Base-by-base conservation (phyloP, 2,329 filamentous ascomycete genomes). In the Diaporthe ilicicola region DNA sequence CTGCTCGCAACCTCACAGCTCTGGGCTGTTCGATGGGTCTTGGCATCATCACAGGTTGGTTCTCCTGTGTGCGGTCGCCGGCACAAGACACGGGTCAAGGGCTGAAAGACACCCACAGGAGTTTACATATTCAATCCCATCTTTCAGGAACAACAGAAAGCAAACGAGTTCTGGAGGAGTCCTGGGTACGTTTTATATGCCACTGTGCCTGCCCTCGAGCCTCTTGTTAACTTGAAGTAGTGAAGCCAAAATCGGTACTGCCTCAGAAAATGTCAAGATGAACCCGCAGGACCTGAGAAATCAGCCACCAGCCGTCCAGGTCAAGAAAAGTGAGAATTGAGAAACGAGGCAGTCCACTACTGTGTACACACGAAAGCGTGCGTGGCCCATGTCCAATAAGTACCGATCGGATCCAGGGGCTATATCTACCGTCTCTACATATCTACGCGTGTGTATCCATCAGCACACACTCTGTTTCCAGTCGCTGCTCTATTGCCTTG, bases 71-170 rank as follows among this genome's bases (percentile, higher is more conserved):
- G 10, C 6, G 32, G 22, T 39, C 15, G 37, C 15, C n/a, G 22
- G 54, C 34, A 17, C n/a, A 22, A 42, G 29, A 55, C 29, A 27
- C 5, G 12, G 12, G 22, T 3, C 24, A 24, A 15, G 39, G 32
- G 65, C 73, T 78, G 67, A 78, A 59, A 46, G 29, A 2, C 10
- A 53, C n/a, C 13, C 8, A 22, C 71, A 78, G 77, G 75, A 24
- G 74, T 73, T 46, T 78, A 78, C 54, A 73, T 74, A 24, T 77
- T 78, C 55, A 71, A 71, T 19, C 76, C 76, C n/a, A 73, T 70
- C 56, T 42, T 78, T 12, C 67, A 73, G 64, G 76, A 77, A 51
- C 65, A 73, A 39, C 55, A 59, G 27, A 55, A 67, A 27, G n/a
- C 69, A 9, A 59, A 44, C 19, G 42, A 70, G 2, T n/a, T 64